Conservation (phyloP, 305 asterid genomes). For the Nicotiana rustica region DNA sequence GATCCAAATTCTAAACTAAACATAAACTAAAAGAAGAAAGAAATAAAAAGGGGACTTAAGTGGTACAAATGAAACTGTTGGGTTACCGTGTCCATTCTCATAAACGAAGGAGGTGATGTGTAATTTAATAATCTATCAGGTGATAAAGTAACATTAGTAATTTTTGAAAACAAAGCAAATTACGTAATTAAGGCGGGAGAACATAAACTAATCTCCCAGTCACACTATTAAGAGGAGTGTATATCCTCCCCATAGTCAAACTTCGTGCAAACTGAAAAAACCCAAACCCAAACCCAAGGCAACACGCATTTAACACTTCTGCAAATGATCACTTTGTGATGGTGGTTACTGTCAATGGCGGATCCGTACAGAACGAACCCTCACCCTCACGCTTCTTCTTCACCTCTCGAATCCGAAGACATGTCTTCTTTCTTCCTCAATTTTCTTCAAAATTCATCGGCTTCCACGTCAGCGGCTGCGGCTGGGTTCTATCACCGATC, state of each 20-base stretch:
- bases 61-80: background rate
- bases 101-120: background rate
- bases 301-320: conserved; percentile 10
- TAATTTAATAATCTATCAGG: background rate
- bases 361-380: conserved; percentile 71
- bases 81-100: background rate
- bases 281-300: background rate
- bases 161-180: conserved; percentile 32
- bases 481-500: conserved; percentile 45
- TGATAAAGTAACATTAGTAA: conserved; percentile 16
- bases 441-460: conserved; percentile 69
- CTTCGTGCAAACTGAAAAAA: conserved; percentile 17
- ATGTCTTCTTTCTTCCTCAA: conserved; percentile 78
- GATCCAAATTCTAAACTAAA: background rate
- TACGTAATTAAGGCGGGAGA: conserved; percentile 79
- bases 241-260: conserved; percentile 2
- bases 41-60: background rate
- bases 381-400: conserved; percentile 39
- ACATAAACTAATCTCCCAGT: conserved; percentile 34
- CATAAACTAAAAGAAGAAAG: background rate
- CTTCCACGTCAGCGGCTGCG: conserved; percentile 53
- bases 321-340: conserved; percentile 3
- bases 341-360: conserved; percentile 60
- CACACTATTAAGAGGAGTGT: background rate
- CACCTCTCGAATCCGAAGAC: conserved; percentile 69